These are phyloP conservation scores for Fomitopsis pinicola DNA, from an alignment of 1,284 basidiomycete genomes.

Conservation along the genomic window DNA sequence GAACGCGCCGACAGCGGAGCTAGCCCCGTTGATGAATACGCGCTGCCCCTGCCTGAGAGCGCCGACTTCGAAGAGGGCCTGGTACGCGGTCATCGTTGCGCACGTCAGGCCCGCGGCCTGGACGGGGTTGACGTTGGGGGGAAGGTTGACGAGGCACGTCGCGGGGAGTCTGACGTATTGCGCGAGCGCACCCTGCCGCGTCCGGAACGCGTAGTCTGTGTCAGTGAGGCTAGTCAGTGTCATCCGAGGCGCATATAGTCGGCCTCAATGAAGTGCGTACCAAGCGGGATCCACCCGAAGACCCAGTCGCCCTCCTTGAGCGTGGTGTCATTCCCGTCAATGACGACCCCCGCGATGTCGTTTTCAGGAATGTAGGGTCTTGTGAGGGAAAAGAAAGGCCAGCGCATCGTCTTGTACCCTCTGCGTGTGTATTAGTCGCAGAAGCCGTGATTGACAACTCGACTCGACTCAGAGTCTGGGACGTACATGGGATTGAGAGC, in stretches of 20 bases:
- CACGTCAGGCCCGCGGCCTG: constrained; percentile 13
- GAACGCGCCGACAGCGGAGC: constrained; percentile 15
- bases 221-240: background rate
- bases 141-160: constrained; percentile 6
- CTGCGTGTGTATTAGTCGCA: constrained; percentile 21
- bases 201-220: constrained; percentile 2
- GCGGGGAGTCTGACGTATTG: constrained; percentile 14
- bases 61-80: constrained; percentile 9
- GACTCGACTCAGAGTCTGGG: background rate
- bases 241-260: background rate
- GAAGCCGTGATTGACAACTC: background rate
- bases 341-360: constrained; percentile 59
- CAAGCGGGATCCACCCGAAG: constrained; percentile 43
- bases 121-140: constrained; percentile 10
- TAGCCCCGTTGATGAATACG: constrained; percentile 19
- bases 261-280: constrained; percentile 25
- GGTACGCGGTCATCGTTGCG: constrained; percentile 15
- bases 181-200: constrained; percentile 14
- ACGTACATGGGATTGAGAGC: constrained; percentile 66
- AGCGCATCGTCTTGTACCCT: constrained; percentile 52
- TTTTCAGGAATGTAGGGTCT: constrained; percentile 51
- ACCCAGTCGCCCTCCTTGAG: constrained; percentile 56
- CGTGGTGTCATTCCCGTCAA: constrained; percentile 44
- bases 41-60: constrained; percentile 15
- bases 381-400: constrained; percentile 42